Percentiles rank a stretch among this genome's conserved stretches.
Evolutionary conservation across 2,329 filamentous ascomycete genomes (phyloP).

Genomic region (Pseudogymnoascus sp.): DNA sequence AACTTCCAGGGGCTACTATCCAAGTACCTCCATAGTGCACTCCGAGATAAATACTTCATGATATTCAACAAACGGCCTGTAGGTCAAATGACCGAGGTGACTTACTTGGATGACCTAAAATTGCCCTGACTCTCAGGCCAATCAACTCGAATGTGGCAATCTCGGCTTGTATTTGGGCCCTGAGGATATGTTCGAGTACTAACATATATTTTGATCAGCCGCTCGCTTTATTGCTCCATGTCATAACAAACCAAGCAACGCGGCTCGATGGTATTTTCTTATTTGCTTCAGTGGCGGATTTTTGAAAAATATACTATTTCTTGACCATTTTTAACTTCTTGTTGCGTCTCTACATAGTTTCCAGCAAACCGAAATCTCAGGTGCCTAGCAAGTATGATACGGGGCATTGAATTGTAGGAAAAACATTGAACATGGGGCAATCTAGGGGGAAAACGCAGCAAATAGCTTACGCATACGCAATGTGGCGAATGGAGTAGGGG

Average conservation of each 20-base stretch:
- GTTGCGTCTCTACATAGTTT: background rate
- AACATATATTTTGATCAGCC: constrained; percentile 4
- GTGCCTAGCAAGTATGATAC: background rate
- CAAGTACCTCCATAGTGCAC: constrained; percentile 23
- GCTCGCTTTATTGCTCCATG: background rate
- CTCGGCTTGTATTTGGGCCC: background rate
- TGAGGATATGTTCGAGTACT: background rate
- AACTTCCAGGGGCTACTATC: constrained; percentile 27
- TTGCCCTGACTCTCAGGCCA: background rate
- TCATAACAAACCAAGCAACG: background rate
- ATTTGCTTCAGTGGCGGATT: background rate
- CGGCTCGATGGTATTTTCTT: background rate
- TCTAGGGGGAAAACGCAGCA: background rate
- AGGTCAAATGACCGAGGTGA: constrained; percentile 1
- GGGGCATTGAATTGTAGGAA: background rate
- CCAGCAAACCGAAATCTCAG: background rate
- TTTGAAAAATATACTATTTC: constrained; percentile 6
- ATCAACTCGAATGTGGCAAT: background rate
- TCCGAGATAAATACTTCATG: constrained; percentile 25
- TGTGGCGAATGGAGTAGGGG: constrained; percentile 4
- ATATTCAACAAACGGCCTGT: background rate
- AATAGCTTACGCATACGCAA: background rate
- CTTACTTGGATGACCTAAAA: background rate
- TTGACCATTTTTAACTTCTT: constrained; percentile 7
- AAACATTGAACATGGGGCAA: background rate